Evolutionary conservation across 108 stramenopile genomes (phyloP).

Genomic region (Cyclotella baltica): DNA sequence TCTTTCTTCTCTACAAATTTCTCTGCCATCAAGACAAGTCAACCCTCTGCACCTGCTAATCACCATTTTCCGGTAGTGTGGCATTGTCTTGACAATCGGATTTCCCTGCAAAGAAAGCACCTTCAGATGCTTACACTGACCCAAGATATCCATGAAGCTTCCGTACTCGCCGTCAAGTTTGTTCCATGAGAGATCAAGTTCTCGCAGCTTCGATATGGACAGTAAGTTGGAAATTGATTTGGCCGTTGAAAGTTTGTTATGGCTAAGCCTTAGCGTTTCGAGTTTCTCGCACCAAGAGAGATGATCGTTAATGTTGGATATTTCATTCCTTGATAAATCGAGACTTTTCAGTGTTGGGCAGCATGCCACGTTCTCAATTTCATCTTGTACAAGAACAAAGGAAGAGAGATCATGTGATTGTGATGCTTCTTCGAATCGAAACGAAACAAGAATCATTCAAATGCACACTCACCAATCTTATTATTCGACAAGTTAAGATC

Average conservation of each 20-base stretch:
- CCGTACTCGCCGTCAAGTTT: constrained; percentile 11
- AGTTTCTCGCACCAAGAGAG: constrained; percentile 16
- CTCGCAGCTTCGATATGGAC: background rate
- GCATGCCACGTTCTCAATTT: constrained; percentile 50
- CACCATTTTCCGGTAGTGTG: constrained; percentile 74
- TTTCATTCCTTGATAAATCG: constrained; percentile 17
- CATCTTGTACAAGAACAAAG: background rate
- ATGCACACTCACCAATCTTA: constrained; percentile 21
- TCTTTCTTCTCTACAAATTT: constrained; percentile 82
- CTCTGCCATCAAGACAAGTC: constrained; percentile 73
- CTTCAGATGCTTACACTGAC: constrained; percentile 53
- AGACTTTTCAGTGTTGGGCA: constrained; percentile 1
- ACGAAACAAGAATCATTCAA: background rate
- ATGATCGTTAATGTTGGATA: constrained; percentile 15
- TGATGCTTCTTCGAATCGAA: background rate
- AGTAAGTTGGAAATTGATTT: constrained; percentile 43
- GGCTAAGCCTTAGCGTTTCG: constrained; percentile 54
- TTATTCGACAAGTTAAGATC: constrained; percentile 29
- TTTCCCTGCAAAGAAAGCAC: constrained; percentile 82
- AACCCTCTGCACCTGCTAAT: constrained; percentile 58
- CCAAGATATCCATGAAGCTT: constrained; percentile 53
- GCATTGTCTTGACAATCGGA: constrained; percentile 71
- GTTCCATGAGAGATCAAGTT: constrained; percentile 6
- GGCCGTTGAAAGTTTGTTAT: constrained; percentile 57
- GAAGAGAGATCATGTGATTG: background rate